Base-by-base conservation (phyloP, 2,329 filamentous ascomycete species). In the Phyllosticta ampelicida region DNA sequence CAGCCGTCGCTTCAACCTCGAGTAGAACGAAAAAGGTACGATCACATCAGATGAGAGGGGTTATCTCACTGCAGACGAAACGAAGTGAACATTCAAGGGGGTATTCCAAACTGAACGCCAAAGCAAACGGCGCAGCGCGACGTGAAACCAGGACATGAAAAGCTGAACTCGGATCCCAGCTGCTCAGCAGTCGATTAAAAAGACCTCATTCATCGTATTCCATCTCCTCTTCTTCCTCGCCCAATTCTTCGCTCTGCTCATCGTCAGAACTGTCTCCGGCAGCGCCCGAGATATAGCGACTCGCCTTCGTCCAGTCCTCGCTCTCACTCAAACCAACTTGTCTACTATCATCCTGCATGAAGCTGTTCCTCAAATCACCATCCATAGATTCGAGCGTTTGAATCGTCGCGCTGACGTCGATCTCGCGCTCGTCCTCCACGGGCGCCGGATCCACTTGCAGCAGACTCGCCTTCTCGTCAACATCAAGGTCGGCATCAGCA, bases 281-380 rank as follows among this genome's bases (percentile, higher is more conserved):
- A 10, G 19, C 16, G 63, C 60, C 59, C 28, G 62, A 66, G 10
- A 59, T 51, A 19, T 64, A 63, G 9, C 66, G 64, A 36, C 68
- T 70, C 1, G 66, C 69, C 10, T 68, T 54, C 36, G 70, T 70
- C 71, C 71, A 73, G 62, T 71, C 71, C 2, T 66, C 64, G 51
- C 65, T 68, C 63, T 73, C 71, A 0, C 60, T 62, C 9, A 68
- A 64, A n/a, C 51, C 55, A 44, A 44, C 36, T 2, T 16, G 36
- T 51, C 59, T 54, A 19, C 58, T 56, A 3, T 44, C 36, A 9
- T 55, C 58, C n/a, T n/a, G n/a, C n/a, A 60, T 19, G 48, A 60
- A 20, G 20, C 58, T 57, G 49, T 30, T 29, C 29, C 55, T 49
- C 8, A 49, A 28, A 10, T 28, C 18, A 3, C 18, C 54, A 44